phyloP scores from a whole-genome alignment of 2,329 filamentous ascomycete genomes.

The Cryphonectria nitschkei region DNA sequence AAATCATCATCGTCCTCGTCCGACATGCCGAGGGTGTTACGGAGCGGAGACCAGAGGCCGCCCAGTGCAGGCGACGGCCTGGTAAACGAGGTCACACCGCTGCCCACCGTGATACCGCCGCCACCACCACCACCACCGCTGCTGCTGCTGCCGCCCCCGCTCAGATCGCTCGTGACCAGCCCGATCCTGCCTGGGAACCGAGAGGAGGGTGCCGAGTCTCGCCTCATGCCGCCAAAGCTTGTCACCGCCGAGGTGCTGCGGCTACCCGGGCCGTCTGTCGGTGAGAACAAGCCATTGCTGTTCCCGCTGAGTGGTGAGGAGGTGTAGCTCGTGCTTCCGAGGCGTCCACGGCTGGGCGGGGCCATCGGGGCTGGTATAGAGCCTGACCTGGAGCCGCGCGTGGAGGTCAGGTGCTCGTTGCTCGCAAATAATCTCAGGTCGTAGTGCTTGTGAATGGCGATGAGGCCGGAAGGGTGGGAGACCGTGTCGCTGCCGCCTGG shows the following conservation, averaged over 20 bases:
- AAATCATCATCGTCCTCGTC: conserved; percentile 57
- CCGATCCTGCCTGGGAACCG: conserved; percentile 19
- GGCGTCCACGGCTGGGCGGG: conserved; percentile 44
- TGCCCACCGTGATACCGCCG: conserved; percentile 46
- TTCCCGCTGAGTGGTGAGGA: conserved; percentile 36
- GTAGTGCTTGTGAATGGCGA: conserved; percentile 64
- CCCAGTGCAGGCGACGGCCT: conserved; percentile 23
- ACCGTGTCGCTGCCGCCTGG: conserved; percentile 23
- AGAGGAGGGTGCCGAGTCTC: conserved; percentile 33
- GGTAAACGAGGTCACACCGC: conserved; percentile 42
- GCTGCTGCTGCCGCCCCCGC: conserved; percentile 4
- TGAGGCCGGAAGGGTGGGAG: conserved; percentile 35
- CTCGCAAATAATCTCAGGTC: conserved; percentile 76
- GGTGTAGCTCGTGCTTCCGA: conserved; percentile 44
- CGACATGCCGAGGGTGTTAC: conserved; percentile 35
- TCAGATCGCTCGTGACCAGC: conserved; percentile 33
- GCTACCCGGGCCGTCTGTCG: conserved; percentile 38
- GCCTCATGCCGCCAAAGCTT: conserved; percentile 41
- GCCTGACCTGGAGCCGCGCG: conserved; percentile 24
- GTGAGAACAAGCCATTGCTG: conserved; percentile 24
- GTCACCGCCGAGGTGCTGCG: conserved; percentile 52
- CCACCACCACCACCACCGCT: conserved; percentile 4
- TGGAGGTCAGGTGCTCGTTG: conserved; percentile 69
- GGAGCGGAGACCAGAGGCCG: conserved; percentile 51
- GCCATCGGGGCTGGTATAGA: conserved; percentile 39